Evolutionary conservation across 2,329 filamentous ascomycete genomes (phyloP).

Genomic region (Penicillium sp.): DNA sequence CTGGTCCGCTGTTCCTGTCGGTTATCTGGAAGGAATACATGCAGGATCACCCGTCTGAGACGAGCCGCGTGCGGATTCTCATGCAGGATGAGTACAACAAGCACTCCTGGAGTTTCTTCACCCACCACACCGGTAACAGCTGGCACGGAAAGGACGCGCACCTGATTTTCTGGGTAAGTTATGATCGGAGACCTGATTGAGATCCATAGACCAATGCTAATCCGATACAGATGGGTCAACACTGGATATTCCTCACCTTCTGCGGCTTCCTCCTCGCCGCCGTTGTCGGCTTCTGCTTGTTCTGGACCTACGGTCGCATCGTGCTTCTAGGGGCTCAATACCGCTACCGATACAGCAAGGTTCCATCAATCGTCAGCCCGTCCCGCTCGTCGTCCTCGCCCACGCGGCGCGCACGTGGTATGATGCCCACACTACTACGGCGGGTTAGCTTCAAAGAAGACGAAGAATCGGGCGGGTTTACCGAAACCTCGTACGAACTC

Average conservation of each 20-base stretch:
- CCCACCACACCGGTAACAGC: constrained; percentile 59
- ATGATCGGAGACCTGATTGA: not conserved
- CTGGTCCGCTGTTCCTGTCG: constrained; percentile 70
- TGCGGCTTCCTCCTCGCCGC: constrained; percentile 49
- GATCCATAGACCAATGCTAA: not conserved
- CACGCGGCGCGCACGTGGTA: constrained; percentile 31
- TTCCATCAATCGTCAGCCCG: constrained; percentile 26
- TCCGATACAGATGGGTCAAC: constrained; percentile 47
- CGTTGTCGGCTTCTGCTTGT: constrained; percentile 46
- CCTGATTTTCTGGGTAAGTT: constrained; percentile 59
- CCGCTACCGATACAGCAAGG: constrained; percentile 37
- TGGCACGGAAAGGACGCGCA: constrained; percentile 62
- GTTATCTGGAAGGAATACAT: constrained; percentile 73
- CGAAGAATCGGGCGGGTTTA: constrained; percentile 32
- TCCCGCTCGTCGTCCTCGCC: constrained; percentile 31
- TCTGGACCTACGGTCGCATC: constrained; percentile 50
- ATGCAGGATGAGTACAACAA: constrained; percentile 68
- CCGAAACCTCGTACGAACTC: constrained; percentile 40
- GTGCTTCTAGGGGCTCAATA: constrained; percentile 40
- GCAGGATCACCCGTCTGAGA: constrained; percentile 38
- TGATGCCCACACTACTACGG: constrained; percentile 36
- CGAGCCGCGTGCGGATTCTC: constrained; percentile 60
- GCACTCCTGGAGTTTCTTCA: constrained; percentile 68
- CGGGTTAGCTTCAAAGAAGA: constrained; percentile 41
- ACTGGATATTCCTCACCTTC: constrained; percentile 54